Evolutionary conservation across 345 rosid species (phyloP).

Genomic region (Mallotus nudiflorus): DNA sequence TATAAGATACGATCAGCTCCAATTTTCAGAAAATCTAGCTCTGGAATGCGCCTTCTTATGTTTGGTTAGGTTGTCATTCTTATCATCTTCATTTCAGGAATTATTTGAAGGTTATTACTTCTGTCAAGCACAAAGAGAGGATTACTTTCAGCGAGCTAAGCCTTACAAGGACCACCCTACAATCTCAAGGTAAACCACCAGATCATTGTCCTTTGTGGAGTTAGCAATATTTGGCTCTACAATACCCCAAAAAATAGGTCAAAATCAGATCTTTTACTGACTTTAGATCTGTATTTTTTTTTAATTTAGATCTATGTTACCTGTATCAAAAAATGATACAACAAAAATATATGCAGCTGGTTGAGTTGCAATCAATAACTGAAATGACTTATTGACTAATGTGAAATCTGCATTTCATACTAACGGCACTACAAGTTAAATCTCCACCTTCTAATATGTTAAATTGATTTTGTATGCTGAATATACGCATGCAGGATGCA

Average conservation of each 20-base stretch:
- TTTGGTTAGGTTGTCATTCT: not conserved
- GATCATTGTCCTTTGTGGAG: not conserved
- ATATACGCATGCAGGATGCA: constrained; percentile 58
- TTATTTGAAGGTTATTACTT: constrained; percentile 96
- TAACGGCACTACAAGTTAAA: not conserved
- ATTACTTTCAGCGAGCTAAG: constrained; percentile 69
- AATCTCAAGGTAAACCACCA: constrained; percentile 51
- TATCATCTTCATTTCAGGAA: constrained; percentile 49
- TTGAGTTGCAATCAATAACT: too few species aligned
- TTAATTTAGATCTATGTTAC: too few species aligned
- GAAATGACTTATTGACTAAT: not conserved
- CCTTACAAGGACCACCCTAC: constrained; percentile 86
- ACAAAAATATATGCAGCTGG: too few species aligned
- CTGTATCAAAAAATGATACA: too few species aligned
- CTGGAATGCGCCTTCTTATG: constrained; percentile 1
- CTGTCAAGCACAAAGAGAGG: constrained; percentile 97
- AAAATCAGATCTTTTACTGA: too few species aligned
- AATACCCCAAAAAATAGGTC: not conserved
- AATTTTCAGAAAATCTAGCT: not conserved
- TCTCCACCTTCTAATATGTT: constrained; percentile 11
- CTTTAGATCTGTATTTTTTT: too few species aligned
- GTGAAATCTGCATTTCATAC: not conserved
- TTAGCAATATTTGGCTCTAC: not conserved
- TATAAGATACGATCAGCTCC: not conserved
- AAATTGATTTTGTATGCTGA: not conserved